Conservation (phyloP, 1,284 basidiomycete genomes). For the Peniophora sp. region DNA sequence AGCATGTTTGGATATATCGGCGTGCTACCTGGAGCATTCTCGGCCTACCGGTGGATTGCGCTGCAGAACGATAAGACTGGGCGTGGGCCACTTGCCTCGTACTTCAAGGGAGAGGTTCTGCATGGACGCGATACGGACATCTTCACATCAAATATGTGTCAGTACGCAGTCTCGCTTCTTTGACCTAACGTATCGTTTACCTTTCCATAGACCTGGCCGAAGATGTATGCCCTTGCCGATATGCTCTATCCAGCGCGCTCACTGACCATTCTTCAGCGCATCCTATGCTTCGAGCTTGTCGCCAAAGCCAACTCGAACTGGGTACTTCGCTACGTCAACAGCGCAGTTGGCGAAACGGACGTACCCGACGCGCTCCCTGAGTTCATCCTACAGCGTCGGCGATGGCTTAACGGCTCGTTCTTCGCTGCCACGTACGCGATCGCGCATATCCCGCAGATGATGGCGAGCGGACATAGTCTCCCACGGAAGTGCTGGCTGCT, state of each 20-base stretch:
- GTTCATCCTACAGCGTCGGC: slow-evolving; percentile 88
- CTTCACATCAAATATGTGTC: slow-evolving; percentile 91
- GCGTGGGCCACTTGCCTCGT: slow-evolving; percentile 84
- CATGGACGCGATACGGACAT: slow-evolving; percentile 90
- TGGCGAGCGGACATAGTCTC: slow-evolving; percentile 79
- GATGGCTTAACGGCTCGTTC: slow-evolving; percentile 94
- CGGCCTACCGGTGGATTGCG: slow-evolving; percentile 87
- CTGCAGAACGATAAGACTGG: slow-evolving; percentile 85
- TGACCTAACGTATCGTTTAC: not conserved
- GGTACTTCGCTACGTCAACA: slow-evolving; percentile 95
- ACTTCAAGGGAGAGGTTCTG: slow-evolving; percentile 95
- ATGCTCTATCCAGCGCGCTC: not conserved
- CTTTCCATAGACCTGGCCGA: slow-evolving; percentile 64
- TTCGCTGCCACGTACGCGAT: slow-evolving; percentile 88
- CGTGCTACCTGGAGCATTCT: slow-evolving; percentile 91
- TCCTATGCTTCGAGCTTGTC: slow-evolving; percentile 94
- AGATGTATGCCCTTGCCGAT: slow-evolving; percentile 56
- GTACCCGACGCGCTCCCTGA: slow-evolving; percentile 92
- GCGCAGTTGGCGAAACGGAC: slow-evolving; percentile 94
- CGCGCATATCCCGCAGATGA: slow-evolving; percentile 78
- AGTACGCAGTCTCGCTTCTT: slow-evolving; percentile 18
- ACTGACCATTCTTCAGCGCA: slow-evolving; percentile 50
- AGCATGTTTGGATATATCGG: slow-evolving; percentile 91
- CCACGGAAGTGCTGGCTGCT: slow-evolving; percentile 71
- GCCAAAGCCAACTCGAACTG: slow-evolving; percentile 87